A percentile compares a stretch with the other conserved stretches of the same genome.
Evolutionary conservation across 768 basidiomycete species (phyloP).

Genomic region (Pisolithus microcarpus): DNA sequence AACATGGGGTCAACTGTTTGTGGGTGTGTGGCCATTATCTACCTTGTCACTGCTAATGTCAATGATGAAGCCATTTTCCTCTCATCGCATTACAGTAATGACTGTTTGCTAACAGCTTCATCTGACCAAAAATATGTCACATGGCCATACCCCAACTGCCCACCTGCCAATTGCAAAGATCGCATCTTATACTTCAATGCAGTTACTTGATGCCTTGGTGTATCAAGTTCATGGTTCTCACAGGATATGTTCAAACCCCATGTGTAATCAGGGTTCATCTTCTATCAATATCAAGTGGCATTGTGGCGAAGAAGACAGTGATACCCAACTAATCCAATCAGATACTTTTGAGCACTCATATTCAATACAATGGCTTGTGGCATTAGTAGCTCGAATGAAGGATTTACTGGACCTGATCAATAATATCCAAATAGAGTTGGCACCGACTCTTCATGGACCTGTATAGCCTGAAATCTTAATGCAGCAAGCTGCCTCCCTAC

Average conservation of each 20-base stretch:
- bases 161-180: slow-evolving; percentile 44
- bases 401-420: background rate
- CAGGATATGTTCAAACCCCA: slow-evolving; percentile 21
- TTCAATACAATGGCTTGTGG: slow-evolving; percentile 68
- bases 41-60: too few species aligned
- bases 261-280: background rate
- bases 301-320: background rate
- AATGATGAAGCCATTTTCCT: too few species aligned
- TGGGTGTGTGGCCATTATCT: background rate
- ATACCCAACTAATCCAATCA: slow-evolving; percentile 31
- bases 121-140: background rate
- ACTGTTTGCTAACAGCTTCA: too few species aligned
- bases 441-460: background rate
- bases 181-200: slow-evolving; percentile 24
- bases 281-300: background rate
- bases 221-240: slow-evolving; percentile 56
- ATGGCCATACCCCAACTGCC: slow-evolving; percentile 29
- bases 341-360: slow-evolving; percentile 68
- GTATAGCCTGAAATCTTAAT: slow-evolving; percentile 33
- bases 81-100: too few species aligned
- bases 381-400: slow-evolving; percentile 42
- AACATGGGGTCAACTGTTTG: background rate
- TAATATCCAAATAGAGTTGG: background rate
- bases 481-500: slow-evolving; percentile 49
- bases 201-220: slow-evolving; percentile 37